Percentiles rank a stretch among this genome's conserved stretches.
phyloP scores from a whole-genome alignment of 371 early-diverging fungal species.

The Syncephalis fuscata region DNA sequence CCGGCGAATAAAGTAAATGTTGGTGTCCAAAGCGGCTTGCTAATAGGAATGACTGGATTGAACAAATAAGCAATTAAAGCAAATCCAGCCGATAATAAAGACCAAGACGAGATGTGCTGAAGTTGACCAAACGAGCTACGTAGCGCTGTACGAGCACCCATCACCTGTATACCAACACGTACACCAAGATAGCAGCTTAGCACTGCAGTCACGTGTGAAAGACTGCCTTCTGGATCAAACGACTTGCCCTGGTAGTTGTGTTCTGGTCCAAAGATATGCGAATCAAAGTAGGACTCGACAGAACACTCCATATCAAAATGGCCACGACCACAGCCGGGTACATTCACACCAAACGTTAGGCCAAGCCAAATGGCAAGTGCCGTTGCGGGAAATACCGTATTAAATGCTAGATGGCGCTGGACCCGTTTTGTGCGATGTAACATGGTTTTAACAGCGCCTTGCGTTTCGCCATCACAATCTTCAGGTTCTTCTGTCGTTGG shows the following conservation, averaged over 20 bases:
- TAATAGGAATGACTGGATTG: conserved; percentile 17
- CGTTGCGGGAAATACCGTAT: conserved; percentile 4
- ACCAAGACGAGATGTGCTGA: conserved; percentile 8
- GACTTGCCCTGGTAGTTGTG: conserved; percentile 18
- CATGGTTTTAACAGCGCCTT: conserved; percentile 2
- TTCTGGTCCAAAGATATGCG: conserved; percentile 12
- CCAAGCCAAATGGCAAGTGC: conserved; percentile 17
- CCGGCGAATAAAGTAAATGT: conserved; percentile 17
- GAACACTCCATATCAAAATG: conserved; percentile 16
- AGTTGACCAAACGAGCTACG: neutral
- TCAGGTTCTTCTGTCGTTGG: conserved; percentile 5
- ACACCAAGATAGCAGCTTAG: conserved; percentile 21
- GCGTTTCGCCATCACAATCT: no score
- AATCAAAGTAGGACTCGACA: conserved; percentile 21
- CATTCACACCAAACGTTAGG: conserved; percentile 14
- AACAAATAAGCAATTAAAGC: conserved; percentile 13
- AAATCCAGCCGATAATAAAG: conserved; percentile 4
- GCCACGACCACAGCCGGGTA: conserved; percentile 9
- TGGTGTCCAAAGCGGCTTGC: conserved; percentile 30
- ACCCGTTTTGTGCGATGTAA: conserved; percentile 1
- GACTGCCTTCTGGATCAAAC: conserved; percentile 26
- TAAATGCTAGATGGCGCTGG: neutral
- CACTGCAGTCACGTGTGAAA: conserved; percentile 21
- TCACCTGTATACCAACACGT: conserved; percentile 18
- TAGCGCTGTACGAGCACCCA: conserved; percentile 7